These are phyloP conservation scores for Cercospora nicotianae DNA, from an alignment of 2,329 filamentous ascomycete species.

Conservation along the genomic window DNA sequence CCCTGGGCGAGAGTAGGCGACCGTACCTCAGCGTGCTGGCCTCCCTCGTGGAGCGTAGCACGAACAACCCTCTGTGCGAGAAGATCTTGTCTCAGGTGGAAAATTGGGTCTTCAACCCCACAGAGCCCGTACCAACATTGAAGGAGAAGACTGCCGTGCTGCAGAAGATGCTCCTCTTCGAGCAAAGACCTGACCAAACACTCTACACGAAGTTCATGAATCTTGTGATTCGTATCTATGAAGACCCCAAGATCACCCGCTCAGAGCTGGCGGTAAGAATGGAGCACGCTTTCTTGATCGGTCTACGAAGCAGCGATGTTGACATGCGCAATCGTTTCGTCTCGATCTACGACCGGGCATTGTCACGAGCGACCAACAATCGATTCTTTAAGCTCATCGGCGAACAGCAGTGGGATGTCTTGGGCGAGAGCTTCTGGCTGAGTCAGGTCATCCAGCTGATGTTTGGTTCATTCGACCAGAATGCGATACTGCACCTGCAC, in stretches of 20 bases:
- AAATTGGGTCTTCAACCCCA: slow-evolving; percentile 91
- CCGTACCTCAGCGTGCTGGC: slow-evolving; percentile 95
- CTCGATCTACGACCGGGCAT: slow-evolving; percentile 89
- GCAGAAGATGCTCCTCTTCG: slow-evolving; percentile 98
- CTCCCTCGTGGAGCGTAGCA: slow-evolving; percentile 90
- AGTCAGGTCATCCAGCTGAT: slow-evolving; percentile 92
- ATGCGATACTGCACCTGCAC: slow-evolving; percentile 74
- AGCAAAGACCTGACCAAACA: slow-evolving; percentile 76
- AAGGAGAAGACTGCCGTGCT: slow-evolving; percentile 99
- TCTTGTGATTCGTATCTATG: slow-evolving; percentile 95
- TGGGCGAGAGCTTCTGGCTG: slow-evolving; percentile 95
- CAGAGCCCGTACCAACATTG: slow-evolving; percentile 91
- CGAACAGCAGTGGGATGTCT: slow-evolving; percentile 94
- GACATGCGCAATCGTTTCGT: slow-evolving; percentile 98
- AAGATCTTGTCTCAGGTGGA: slow-evolving; percentile 95
- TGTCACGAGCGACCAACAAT: slow-evolving; percentile 88
- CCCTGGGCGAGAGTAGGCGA: slow-evolving; percentile 82
- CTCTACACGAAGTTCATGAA: slow-evolving; percentile 92
- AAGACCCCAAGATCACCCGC: slow-evolving; percentile 91
- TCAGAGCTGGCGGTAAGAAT: slow-evolving; percentile 95
- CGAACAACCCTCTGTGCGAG: slow-evolving; percentile 80
- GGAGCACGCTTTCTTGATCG: slow-evolving; percentile 97
- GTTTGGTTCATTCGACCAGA: slow-evolving; percentile 86
- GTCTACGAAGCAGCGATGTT: slow-evolving; percentile 87
- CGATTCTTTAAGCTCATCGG: slow-evolving; percentile 85